Evolutionary conservation across 768 basidiomycete species (phyloP), one percentile per base, ranked within the genome.

Genomic region (Panaeolus cyanescens): DNA sequence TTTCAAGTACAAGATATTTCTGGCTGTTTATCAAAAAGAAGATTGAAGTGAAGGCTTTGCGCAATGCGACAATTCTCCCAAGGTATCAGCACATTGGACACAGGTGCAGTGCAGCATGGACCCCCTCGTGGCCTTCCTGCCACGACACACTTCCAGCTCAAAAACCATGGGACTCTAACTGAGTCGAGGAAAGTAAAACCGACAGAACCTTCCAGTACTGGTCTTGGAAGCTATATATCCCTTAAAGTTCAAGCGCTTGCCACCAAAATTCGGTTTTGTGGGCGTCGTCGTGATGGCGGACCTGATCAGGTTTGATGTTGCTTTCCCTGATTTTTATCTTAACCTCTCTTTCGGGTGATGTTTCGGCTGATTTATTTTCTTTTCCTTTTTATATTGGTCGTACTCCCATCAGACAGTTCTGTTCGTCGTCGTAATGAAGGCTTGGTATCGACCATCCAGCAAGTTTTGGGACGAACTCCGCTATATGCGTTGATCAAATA

Each of bases 1-100:
- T 73, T 70, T 73, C 72, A 70, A 74, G 70, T 71, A 65, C 67
- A 68, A 71, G 67, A 70, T 71, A 67, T 72, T 64, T 69, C 66
- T 67, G 59, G 62, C 57, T 59, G 60, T 40, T 64, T 59, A 58
- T 68, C 67, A 68, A 68, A 67, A 59, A 56, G 57, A 70, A 70
- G 62, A 58, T 61, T 61, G 39, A 64, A 60, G 34, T 34, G 42
- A 58, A 36, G 25, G 55, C 45, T 50, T 8, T 42, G 45, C 45
- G 10, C 28, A 25, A 45, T 45, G 42, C 42, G 42, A 45, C 42
- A 50, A 50, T 25, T 28, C 45, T 13, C 25, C 25, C 45, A 50
- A 50, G 45, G 45, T 50, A 50, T 50, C 45, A 50, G 25, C 22
- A 28, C 45, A 50, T 50, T 28, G 45, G 45, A 50, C 45, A 22